phyloP scores from a whole-genome alignment of 2,329 filamentous ascomycete species.

The Juglanconis oblonga region DNA sequence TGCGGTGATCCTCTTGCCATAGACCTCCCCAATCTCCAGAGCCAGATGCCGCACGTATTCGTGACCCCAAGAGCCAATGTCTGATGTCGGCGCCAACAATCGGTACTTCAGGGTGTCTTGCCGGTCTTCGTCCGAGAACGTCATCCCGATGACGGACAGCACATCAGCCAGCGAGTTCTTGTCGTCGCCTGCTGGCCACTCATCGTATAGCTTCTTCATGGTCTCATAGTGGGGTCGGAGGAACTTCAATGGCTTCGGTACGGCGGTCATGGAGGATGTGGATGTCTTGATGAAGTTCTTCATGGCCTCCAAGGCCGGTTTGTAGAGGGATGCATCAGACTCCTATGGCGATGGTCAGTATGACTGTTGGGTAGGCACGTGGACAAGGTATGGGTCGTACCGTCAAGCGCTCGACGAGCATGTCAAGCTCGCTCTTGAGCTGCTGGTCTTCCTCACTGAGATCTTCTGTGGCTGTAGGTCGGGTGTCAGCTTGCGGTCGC shows the following conservation, averaged over 20 bases:
- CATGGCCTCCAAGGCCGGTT: slow-evolving; percentile 89
- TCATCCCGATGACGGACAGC: slow-evolving; percentile 97
- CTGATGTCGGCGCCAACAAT: slow-evolving; percentile 81
- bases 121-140: slow-evolving; percentile 92
- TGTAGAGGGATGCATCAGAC: slow-evolving; percentile 82
- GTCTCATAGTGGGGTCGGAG: slow-evolving; percentile 93
- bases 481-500: slow-evolving; percentile 34
- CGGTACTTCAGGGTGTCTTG: slow-evolving; percentile 96
- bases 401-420: slow-evolving; percentile 93
- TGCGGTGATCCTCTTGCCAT: slow-evolving; percentile 79
- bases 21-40: slow-evolving; percentile 92
- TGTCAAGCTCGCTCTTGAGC: slow-evolving; percentile 95
- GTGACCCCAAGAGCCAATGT: slow-evolving; percentile 96
- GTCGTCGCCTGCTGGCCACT: slow-evolving; percentile 80
- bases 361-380: background rate
- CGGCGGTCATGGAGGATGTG: slow-evolving; percentile 98
- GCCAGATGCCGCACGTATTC: slow-evolving; percentile 97
- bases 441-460: slow-evolving; percentile 97
- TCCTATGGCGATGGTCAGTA: slow-evolving; percentile 55
- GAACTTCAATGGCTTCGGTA: slow-evolving; percentile 97
- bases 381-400: slow-evolving; percentile 41
- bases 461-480: slow-evolving; percentile 63
- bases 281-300: slow-evolving; percentile 99
- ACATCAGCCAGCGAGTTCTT: slow-evolving; percentile 93
- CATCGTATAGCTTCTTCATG: slow-evolving; percentile 81